phyloP scores from a whole-genome alignment of 1,139 yeast genomes.

The Kodamaea ohmeri region DNA sequence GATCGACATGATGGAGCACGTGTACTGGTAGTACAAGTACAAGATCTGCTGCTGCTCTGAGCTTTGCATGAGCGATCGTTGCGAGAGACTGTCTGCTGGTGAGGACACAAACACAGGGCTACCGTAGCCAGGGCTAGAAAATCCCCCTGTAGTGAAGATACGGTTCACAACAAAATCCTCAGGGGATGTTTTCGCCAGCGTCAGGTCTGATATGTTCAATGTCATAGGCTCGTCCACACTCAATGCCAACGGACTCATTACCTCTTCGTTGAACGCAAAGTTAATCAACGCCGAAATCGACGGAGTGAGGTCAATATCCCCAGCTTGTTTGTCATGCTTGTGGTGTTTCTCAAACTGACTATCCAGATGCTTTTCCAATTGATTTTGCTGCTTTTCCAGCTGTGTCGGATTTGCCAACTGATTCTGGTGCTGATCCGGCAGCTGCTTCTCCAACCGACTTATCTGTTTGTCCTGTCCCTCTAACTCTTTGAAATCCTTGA shows the following conservation, averaged over 20 bases:
- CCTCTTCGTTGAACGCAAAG: slow-evolving; percentile 39
- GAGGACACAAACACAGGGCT: not conserved
- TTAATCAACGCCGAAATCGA: slow-evolving; percentile 44
- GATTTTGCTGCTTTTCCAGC: too few species aligned
- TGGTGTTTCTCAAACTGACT: slow-evolving; percentile 7
- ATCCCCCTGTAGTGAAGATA: slow-evolving; percentile 3
- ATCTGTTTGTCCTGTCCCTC: too few species aligned
- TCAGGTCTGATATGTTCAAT: too few species aligned
- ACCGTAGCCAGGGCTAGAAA: slow-evolving; percentile 1
- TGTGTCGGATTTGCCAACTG: too few species aligned
- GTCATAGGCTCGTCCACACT: too few species aligned
- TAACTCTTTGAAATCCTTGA: too few species aligned
- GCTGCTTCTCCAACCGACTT: too few species aligned
- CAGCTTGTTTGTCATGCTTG: not conserved
- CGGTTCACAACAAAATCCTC: slow-evolving; percentile 7
- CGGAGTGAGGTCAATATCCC: slow-evolving; percentile 35
- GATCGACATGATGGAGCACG: slow-evolving; percentile 62
- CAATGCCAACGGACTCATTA: slow-evolving; percentile 28
- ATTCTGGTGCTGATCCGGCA: too few species aligned
- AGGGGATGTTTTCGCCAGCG: not conserved
- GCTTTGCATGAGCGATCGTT: slow-evolving; percentile 18
- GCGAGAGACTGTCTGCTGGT: not conserved
- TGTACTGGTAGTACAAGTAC: slow-evolving; percentile 40
- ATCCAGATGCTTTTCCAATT: too few species aligned
- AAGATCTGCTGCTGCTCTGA: slow-evolving; percentile 39